phyloP scores from a whole-genome alignment of 768 basidiomycete genomes.

The Gymnopilus dilepis region DNA sequence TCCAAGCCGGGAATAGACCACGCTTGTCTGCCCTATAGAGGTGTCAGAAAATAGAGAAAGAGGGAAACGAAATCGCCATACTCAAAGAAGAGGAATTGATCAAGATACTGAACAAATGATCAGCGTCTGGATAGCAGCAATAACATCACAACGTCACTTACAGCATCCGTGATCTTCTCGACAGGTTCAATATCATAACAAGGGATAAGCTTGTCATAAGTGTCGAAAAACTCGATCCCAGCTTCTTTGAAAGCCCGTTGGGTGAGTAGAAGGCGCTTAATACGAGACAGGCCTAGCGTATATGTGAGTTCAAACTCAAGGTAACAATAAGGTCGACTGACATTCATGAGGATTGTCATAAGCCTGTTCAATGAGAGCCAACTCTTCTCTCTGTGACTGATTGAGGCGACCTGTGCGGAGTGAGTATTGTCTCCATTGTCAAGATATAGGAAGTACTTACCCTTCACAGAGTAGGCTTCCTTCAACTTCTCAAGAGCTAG shows the following conservation, averaged over 20 bases:
- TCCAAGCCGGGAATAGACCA: conserved; percentile 98
- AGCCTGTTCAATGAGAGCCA: conserved; percentile 97
- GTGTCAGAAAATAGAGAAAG: not conserved
- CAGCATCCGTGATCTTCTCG: conserved; percentile 99
- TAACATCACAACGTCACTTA: conserved; percentile 44
- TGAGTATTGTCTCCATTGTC: not conserved
- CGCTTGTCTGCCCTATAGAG: conserved; percentile 84
- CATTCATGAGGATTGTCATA: conserved; percentile 99
- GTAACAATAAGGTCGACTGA: conserved; percentile 33
- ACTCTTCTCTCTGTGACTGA: conserved; percentile 96
- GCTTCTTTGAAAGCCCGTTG: conserved; percentile 99
- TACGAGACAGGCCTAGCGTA: conserved; percentile 79
- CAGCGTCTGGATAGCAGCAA: not conserved
- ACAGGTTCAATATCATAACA: conserved; percentile 99
- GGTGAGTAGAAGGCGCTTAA: conserved; percentile 95
- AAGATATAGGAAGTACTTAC: conserved; percentile 25
- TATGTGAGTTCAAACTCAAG: conserved; percentile 2
- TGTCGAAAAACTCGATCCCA: conserved; percentile 97
- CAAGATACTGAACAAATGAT: conserved; percentile 69
- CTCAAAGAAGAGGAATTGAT: conserved; percentile 99
- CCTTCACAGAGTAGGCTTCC: conserved; percentile 98
- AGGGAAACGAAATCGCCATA: conserved; percentile 30
- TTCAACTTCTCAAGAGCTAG: conserved; percentile 97
- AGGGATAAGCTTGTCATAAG: conserved; percentile 97
- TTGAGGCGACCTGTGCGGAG: conserved; percentile 73